Evolutionary conservation across 139 green algal species (phyloP).

Genomic region (Chloropicon primus): DNA sequence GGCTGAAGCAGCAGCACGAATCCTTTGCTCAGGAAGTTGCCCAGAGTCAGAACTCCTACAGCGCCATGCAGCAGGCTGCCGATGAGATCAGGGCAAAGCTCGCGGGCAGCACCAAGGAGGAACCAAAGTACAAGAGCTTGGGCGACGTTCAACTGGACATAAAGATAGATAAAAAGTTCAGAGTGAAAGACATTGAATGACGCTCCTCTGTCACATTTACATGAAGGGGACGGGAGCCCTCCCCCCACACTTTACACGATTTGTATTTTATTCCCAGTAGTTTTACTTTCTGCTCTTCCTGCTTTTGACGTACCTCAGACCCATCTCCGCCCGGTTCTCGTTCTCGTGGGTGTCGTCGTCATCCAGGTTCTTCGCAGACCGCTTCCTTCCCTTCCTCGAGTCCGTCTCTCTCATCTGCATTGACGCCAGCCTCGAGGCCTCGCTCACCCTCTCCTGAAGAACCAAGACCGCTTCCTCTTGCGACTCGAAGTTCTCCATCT

Average conservation of each 20-base stretch:
- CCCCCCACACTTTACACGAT: too few relatives aligned
- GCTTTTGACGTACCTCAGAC: not conserved
- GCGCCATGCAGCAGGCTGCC: not conserved
- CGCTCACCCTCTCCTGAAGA: conserved; percentile 66
- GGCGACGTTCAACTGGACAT: not conserved
- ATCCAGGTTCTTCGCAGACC: not conserved
- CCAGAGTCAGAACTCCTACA: not conserved
- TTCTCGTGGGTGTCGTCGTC: not conserved
- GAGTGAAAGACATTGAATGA: not conserved
- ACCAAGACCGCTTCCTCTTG: conserved; percentile 60
- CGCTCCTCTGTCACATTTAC: too few relatives aligned
- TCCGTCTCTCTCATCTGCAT: conserved; percentile 12
- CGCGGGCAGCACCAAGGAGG: not conserved
- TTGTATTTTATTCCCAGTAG: not conserved
- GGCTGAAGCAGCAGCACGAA: not conserved
- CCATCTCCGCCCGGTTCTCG: not conserved
- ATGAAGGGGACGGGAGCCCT: too few relatives aligned
- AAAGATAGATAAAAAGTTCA: not conserved
- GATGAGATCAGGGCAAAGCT: not conserved
- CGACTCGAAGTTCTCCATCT: conserved; percentile 63
- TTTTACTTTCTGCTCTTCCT: not conserved
- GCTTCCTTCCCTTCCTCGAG: conserved; percentile 1
- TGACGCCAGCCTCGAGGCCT: conserved; percentile 67
- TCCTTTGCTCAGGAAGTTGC: not conserved
- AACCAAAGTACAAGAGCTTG: not conserved